These are phyloP conservation scores for Metschnikowia proteae DNA, from an alignment of 805 yeast genomes.

Conservation along the genomic window DNA sequence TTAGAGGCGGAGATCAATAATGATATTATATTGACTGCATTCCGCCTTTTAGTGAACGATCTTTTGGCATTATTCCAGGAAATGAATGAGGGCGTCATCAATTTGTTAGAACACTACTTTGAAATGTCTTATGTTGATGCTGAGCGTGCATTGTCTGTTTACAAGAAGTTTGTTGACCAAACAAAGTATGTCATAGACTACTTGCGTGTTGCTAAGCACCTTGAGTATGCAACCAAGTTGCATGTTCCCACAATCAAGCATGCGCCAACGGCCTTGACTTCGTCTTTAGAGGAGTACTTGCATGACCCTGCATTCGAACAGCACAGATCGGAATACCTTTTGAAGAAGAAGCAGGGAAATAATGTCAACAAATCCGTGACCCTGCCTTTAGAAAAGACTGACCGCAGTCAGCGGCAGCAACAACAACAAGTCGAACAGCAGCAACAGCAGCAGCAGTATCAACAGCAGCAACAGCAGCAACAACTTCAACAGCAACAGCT, in stretches of 20 bases:
- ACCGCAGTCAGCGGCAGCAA: conserved; percentile 50
- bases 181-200: conserved; percentile 86
- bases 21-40: conserved; percentile 79
- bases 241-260: conserved; percentile 95
- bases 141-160: conserved; percentile 76
- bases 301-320: conserved; percentile 80
- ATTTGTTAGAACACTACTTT: conserved; percentile 88
- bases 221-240: conserved; percentile 80
- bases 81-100: conserved; percentile 93
- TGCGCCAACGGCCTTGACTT: conserved; percentile 91
- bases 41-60: conserved; percentile 87
- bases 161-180: conserved; percentile 78
- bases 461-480: neutral
- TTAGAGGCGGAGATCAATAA: conserved; percentile 78
- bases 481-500: neutral
- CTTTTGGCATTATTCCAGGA: conserved; percentile 81
- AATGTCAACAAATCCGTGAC: neutral
- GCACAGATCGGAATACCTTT: conserved; percentile 72
- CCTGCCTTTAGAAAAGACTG: neutral
- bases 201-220: conserved; percentile 82
- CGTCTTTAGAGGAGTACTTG: conserved; percentile 82
- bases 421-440: neutral
- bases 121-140: conserved; percentile 88
- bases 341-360: conserved; percentile 47
- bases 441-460: conserved; percentile 53